phyloP scores from a whole-genome alignment of 1,284 basidiomycete genomes.

The Malassezia restricta region DNA sequence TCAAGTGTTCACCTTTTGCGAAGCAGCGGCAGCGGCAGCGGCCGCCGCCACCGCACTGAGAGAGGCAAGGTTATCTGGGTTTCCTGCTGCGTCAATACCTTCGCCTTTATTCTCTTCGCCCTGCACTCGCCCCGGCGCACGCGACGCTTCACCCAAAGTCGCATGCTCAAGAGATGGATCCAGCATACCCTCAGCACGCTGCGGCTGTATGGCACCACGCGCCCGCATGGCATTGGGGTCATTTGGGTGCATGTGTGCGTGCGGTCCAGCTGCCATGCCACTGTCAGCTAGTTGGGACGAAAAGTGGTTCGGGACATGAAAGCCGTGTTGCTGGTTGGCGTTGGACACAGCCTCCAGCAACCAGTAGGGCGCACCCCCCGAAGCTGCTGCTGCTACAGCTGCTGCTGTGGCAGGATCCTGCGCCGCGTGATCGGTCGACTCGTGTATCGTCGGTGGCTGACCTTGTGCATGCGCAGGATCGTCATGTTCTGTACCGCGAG shows the following conservation, averaged over 20 bases:
- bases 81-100: slow-evolving; percentile 3
- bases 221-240: slow-evolving; percentile 1
- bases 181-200: slow-evolving; percentile 13
- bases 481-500: slow-evolving; percentile 3
- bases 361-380: slow-evolving; percentile 16
- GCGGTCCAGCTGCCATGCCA: neutral
- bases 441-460: slow-evolving; percentile 1
- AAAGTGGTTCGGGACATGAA: slow-evolving; percentile 13
- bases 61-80: slow-evolving; percentile 23
- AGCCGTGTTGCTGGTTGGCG: slow-evolving; percentile 14
- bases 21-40: slow-evolving; percentile 19
- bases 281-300: slow-evolving; percentile 12
- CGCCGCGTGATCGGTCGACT: slow-evolving; percentile 1
- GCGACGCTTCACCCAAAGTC: slow-evolving; percentile 7
- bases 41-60: slow-evolving; percentile 31
- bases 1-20: slow-evolving; percentile 11
- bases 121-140: neutral
- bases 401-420: slow-evolving; percentile 16
- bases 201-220: neutral
- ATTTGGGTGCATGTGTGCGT: slow-evolving; percentile 3
- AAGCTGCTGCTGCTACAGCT: slow-evolving; percentile 14
- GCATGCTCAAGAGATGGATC: slow-evolving; percentile 21
- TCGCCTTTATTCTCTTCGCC: neutral
- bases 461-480: slow-evolving; percentile 7
- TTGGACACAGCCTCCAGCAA: slow-evolving; percentile 16